Base-by-base conservation (phyloP, 2,329 filamentous ascomycete species). In the Neonectria hederae region DNA sequence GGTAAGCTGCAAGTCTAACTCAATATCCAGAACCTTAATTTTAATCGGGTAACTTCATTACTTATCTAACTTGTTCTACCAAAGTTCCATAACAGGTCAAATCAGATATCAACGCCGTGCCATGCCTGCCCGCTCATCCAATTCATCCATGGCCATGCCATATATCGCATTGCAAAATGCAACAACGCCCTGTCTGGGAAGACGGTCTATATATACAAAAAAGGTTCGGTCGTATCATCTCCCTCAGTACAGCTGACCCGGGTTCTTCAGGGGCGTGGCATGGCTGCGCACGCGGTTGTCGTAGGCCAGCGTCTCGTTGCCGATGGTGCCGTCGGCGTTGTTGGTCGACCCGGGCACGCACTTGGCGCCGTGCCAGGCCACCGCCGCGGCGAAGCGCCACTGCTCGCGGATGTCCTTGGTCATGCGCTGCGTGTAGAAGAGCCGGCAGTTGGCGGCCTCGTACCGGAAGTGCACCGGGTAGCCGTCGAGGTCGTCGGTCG, bases 381-480 rank as follows among this genome's bases (percentile, higher is more conserved):
- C 57, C 1, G 60, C 63, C 10, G 59, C 40, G 2, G 62, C 68
- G 17, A 52, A 61, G 11, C 76, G 78, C 88, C 89, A 90, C 35
- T 87, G 71, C n/a, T 76, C 78, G 2, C 79, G 80, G 2, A 85
- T 81, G 62, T 88, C 81, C 4, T 81, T 75, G 35, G 86, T 75
- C 76, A 87, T 89, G 2, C 80, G 75, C 17, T 80, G 73, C 2
- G 88, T 88, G 64, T 86, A 90, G 72, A 84, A 91, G 13, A 90
- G 74, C 5, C 87, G 80, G 67, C 88, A 91, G 68, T 88, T 85
- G 1, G 89, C 85, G 1, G 86, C 82, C 66, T 89, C 84, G 60
- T 87, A 86, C 2, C 85, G 76, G 70, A 90, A 91, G 68, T 91
- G 89, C 17, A 72, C 60, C 0, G 71, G 71, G 28, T 73, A 74